Conservation (phyloP, 768 basidiomycete genomes). For the Podaxis sp. region DNA sequence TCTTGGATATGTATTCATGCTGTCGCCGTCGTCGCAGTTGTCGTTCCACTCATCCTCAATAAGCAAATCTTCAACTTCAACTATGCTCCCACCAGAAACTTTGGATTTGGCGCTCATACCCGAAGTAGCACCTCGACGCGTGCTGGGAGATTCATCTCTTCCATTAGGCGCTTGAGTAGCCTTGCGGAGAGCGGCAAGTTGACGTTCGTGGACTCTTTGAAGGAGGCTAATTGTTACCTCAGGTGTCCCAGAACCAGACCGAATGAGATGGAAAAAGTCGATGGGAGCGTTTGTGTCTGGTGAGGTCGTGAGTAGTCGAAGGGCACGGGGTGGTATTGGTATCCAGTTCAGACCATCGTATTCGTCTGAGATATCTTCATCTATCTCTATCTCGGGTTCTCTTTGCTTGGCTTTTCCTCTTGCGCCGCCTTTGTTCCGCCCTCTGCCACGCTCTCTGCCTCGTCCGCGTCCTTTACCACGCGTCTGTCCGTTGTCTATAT, state of each 20-base stretch:
- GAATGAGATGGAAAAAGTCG: slow-evolving; percentile 23
- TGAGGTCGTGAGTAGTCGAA: slow-evolving; percentile 36
- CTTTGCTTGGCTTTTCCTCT: neutral
- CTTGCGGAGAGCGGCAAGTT: neutral
- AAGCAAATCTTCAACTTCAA: slow-evolving; percentile 8
- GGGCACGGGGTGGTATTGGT: slow-evolving; percentile 18
- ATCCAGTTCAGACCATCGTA: neutral
- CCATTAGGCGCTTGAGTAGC: neutral
- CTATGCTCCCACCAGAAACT: neutral
- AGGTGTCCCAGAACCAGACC: neutral
- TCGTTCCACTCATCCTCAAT: neutral
- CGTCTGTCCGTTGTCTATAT: neutral
- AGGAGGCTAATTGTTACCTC: neutral
- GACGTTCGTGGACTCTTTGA: neutral
- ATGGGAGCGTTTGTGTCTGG: slow-evolving; percentile 32
- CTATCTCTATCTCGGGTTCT: neutral
- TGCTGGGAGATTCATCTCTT: neutral
- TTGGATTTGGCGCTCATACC: neutral
- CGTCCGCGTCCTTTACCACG: neutral
- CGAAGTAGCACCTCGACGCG: neutral
- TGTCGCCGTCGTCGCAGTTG: neutral
- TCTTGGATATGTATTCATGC: neutral
- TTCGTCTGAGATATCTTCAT: slow-evolving; percentile 8
- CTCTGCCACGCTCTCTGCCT: neutral
- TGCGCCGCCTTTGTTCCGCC: neutral